Base-by-base conservation (phyloP, 2,329 filamentous ascomycete species). In the Aspergillus oerlinghausenensis region DNA sequence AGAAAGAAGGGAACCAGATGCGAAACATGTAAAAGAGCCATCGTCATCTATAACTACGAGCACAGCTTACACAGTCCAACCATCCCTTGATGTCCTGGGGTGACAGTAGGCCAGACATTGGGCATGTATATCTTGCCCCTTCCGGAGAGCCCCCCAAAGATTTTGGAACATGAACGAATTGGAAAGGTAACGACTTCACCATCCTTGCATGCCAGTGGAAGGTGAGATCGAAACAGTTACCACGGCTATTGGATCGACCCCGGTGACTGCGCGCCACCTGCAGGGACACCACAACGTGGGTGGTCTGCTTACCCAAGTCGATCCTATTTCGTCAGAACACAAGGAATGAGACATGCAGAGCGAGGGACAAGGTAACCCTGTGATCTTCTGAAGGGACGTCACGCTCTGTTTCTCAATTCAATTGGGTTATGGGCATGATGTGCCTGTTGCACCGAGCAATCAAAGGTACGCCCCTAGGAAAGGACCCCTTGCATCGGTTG, bases 161-260 rank as follows among this genome's bases (percentile, higher is more conserved):
- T 56, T 64, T 61, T 63, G 60, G 66, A 65, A 68, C 66, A 66
- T 64, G 60, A 62, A 55, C 47, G 51, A 54, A 55, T 50, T 55
- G 47, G 57, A 56, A 61, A 60, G 61, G 62, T 56, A 56, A 59
- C 58, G 62, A 58, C 60, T 63, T 58, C 55, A 59, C 58, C 51
- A 57, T 73, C 72, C 72, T 74, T 75, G 71, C 72, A 75, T 75
- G 67, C 70, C 70, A 63, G 65, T 65, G 58, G 60, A 60, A 66
- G 64, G 63, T 63, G 60, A 65, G 61, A 65, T 63, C 55, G 54
- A 54, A 47, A 56, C 50, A 55, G 52, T 40, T 29, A 53, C 17
- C 38, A 32, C 19, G 28, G 51, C 62, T 57, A 71, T 72, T 72
- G 70, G 70, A 48, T 54, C 59, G 28, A 59, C 55, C 56, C 56